These are phyloP conservation scores for Madurella mycetomatis DNA, from an alignment of 2,329 filamentous ascomycete species.

Conservation along the genomic window DNA sequence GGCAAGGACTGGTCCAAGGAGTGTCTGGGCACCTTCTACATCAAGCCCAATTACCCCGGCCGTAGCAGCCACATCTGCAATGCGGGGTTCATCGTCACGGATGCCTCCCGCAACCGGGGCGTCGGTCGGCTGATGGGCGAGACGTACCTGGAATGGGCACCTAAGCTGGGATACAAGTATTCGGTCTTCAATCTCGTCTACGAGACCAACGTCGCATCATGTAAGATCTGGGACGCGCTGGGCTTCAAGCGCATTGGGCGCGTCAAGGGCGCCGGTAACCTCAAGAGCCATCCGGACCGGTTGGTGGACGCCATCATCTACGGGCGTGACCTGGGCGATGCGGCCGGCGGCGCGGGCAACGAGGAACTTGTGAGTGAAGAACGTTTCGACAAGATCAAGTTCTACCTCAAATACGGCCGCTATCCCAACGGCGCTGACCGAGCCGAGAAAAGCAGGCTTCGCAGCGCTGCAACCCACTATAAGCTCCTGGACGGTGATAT, in stretches of 20 bases:
- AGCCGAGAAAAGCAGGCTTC: constrained; percentile 89
- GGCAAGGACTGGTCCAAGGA: constrained; percentile 71
- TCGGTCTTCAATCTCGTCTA: constrained; percentile 93
- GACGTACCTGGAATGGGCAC: constrained; percentile 72
- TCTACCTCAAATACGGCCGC: constrained; percentile 89
- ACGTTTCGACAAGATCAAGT: constrained; percentile 97
- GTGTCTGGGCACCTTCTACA: constrained; percentile 87
- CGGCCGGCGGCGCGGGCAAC: constrained; percentile 50
- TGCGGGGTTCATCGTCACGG: constrained; percentile 71
- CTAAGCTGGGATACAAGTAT: constrained; percentile 80
- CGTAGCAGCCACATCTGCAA: constrained; percentile 90
- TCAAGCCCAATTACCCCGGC: constrained; percentile 91
- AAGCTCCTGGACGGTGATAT: constrained; percentile 74
- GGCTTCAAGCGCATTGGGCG: constrained; percentile 90
- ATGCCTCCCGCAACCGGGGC: constrained; percentile 67
- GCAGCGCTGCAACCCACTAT: constrained; percentile 93
- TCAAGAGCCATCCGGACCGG: constrained; percentile 64
- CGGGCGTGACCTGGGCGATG: constrained; percentile 57
- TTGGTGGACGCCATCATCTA: constrained; percentile 74
- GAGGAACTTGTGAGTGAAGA: constrained; percentile 90
- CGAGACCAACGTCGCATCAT: constrained; percentile 86
- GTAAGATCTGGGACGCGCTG: constrained; percentile 85
- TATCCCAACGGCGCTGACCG: constrained; percentile 92
- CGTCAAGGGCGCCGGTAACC: constrained; percentile 66
- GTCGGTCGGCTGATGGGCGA: constrained; percentile 74